Conservation (phyloP, 257 asterid genomes). For the Solanum pennellii region DNA sequence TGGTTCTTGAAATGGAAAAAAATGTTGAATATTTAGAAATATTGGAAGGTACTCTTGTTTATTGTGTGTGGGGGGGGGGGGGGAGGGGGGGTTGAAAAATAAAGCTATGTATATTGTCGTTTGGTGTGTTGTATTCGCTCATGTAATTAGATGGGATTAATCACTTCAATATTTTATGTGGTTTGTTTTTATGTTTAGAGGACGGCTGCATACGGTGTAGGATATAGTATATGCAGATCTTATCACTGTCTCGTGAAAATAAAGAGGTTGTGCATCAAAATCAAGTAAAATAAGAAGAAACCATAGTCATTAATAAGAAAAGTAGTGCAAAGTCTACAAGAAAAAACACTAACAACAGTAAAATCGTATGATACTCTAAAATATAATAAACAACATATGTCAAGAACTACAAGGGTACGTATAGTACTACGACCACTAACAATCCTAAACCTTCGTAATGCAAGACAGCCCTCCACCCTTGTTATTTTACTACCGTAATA, state of each 20-base stretch:
- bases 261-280: too few relatives aligned
- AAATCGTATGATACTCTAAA: neutral
- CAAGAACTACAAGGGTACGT: neutral
- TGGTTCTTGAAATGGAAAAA: slow-evolving; percentile 30
- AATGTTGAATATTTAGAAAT: neutral
- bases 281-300: too few relatives aligned
- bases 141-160: neutral
- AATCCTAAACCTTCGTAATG: neutral
- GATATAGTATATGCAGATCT: too few relatives aligned
- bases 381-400: too few relatives aligned
- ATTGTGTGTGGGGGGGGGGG: neutral
- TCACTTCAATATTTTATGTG: slow-evolving; percentile 6
- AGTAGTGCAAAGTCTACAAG: too few relatives aligned
- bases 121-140: neutral
- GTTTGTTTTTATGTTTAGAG: neutral
- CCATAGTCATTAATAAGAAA: too few relatives aligned
- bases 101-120: neutral
- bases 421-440: neutral
- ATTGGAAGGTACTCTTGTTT: neutral
- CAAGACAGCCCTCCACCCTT: neutral
- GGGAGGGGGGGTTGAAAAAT: neutral
- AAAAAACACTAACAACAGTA: too few relatives aligned
- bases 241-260: too few relatives aligned
- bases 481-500: neutral
- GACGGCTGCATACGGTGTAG: neutral